Conservation (phyloP, 2,329 filamentous ascomycete genomes). For the Chrysoporthe cubensis region DNA sequence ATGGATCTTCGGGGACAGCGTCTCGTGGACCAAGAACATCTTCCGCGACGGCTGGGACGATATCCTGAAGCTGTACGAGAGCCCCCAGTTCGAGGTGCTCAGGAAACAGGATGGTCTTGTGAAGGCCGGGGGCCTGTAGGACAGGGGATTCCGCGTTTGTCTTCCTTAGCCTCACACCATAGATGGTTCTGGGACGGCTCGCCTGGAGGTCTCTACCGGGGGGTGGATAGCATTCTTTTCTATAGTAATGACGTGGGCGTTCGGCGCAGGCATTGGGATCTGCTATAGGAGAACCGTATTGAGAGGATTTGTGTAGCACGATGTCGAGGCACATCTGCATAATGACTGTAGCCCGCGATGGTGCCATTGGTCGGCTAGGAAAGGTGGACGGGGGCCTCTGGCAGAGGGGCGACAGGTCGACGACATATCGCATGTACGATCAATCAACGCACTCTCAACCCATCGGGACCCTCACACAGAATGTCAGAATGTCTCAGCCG, state of each 20-base stretch:
- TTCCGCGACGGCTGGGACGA: constrained; percentile 23
- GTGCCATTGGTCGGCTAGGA: not conserved
- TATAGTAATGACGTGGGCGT: not conserved
- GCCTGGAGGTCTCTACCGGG: not conserved
- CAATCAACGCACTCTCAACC: not conserved
- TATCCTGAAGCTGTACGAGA: constrained; percentile 24
- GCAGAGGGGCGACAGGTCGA: not conserved
- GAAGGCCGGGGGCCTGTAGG: not conserved
- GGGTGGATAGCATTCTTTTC: not conserved
- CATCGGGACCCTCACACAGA: too few relatives aligned
- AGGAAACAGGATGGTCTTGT: constrained; percentile 19
- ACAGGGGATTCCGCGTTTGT: not conserved
- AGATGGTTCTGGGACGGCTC: too few relatives aligned
- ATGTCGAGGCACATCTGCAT: not conserved
- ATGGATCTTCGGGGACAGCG: constrained; percentile 18
- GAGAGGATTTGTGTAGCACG: not conserved
- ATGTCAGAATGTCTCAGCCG: not conserved
- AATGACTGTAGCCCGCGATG: not conserved
- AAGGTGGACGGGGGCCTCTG: not conserved
- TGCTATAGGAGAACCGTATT: not conserved
- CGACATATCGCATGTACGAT: constrained; percentile 2
- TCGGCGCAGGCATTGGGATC: not conserved
- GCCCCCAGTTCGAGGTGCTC: constrained; percentile 19
- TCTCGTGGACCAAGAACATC: constrained; percentile 23
- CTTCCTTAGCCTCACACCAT: not conserved